Percentiles rank a stretch among this genome's conserved stretches.
Conservation (phyloP, 2,329 filamentous ascomycete species). For the Stemphylium vesicarium region DNA sequence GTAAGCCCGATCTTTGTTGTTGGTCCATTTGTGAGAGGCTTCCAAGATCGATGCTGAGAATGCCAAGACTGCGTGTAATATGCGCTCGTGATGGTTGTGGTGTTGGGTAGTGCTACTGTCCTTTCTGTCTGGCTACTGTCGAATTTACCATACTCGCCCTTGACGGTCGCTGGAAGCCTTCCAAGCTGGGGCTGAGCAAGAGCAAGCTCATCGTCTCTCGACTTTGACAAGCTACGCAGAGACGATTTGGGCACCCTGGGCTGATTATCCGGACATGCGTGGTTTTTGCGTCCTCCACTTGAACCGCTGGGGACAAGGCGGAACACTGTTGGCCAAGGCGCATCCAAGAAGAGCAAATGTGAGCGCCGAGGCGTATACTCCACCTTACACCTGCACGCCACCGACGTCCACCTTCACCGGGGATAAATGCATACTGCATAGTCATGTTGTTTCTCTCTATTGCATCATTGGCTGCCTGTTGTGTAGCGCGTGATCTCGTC, state of each 20-base stretch:
- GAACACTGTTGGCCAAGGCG: background rate
- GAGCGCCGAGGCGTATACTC: background rate
- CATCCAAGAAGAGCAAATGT: background rate
- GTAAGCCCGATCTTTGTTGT: background rate
- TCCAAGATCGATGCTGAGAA: conserved; percentile 1
- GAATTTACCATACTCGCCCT: too few relatives aligned
- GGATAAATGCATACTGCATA: background rate
- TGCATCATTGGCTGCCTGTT: background rate
- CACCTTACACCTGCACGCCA: conserved; percentile 6
- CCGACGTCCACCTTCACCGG: background rate
- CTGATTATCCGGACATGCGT: background rate
- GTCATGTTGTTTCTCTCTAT: background rate
- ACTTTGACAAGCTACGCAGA: too few relatives aligned
- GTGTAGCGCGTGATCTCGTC: conserved; percentile 3
- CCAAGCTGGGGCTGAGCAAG: too few relatives aligned
- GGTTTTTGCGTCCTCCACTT: background rate
- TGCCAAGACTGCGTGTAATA: conserved; percentile 1
- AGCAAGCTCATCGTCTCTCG: too few relatives aligned
- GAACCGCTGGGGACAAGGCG: background rate
- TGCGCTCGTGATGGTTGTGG: background rate
- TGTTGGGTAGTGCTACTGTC: background rate
- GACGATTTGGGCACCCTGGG: too few relatives aligned
- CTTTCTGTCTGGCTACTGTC: background rate
- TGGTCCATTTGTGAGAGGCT: background rate
- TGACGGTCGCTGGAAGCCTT: too few relatives aligned